Percentiles rank a stretch among this genome's conserved stretches.
These are phyloP conservation scores for Calocera viscosa DNA, from an alignment of 768 basidiomycete species.

Conservation along the genomic window DNA sequence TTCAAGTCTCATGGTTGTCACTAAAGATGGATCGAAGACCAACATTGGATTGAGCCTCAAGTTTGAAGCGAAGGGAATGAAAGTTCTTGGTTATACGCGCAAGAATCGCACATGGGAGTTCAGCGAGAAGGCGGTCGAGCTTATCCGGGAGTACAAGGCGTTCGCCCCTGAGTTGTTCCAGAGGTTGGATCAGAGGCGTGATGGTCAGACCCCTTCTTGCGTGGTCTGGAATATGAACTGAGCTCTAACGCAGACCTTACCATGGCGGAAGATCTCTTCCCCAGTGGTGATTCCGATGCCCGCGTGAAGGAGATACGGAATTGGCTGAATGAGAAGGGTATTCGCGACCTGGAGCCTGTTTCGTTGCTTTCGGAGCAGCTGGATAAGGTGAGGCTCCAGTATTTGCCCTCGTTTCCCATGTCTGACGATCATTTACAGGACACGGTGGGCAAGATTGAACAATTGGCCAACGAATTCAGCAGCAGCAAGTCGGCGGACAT, in stretches of 20 bases:
- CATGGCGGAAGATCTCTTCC: slow-evolving; percentile 47
- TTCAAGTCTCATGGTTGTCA: slow-evolving; percentile 83
- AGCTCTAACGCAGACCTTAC: slow-evolving; percentile 48
- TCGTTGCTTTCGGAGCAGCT: slow-evolving; percentile 86
- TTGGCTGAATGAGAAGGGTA: slow-evolving; percentile 80
- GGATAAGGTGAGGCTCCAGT: slow-evolving; percentile 48
- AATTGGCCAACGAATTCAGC: slow-evolving; percentile 55
- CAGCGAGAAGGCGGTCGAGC: slow-evolving; percentile 69
- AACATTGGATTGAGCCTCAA: slow-evolving; percentile 92
- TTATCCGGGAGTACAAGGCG: slow-evolving; percentile 75
- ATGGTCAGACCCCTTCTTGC: slow-evolving; percentile 40
- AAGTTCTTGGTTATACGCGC: slow-evolving; percentile 83
- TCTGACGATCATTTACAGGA: slow-evolving; percentile 35
- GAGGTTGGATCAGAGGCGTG: slow-evolving; percentile 54
- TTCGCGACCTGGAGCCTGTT: slow-evolving; percentile 84
- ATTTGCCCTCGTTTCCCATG: background rate
- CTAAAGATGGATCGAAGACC: slow-evolving; percentile 59
- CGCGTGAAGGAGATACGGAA: slow-evolving; percentile 61
- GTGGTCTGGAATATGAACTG: slow-evolving; percentile 9
- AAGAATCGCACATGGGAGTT: slow-evolving; percentile 89
- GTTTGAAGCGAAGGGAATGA: slow-evolving; percentile 85
- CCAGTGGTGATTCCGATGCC: slow-evolving; percentile 49
- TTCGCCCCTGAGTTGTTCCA: slow-evolving; percentile 72
- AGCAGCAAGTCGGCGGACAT: slow-evolving; percentile 44
- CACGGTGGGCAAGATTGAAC: slow-evolving; percentile 67